A percentile compares a stretch with the other conserved stretches of the same genome.
Evolutionary conservation across 108 stramenopile species (phyloP).

Genomic region (Cyclotella cryptica): DNA sequence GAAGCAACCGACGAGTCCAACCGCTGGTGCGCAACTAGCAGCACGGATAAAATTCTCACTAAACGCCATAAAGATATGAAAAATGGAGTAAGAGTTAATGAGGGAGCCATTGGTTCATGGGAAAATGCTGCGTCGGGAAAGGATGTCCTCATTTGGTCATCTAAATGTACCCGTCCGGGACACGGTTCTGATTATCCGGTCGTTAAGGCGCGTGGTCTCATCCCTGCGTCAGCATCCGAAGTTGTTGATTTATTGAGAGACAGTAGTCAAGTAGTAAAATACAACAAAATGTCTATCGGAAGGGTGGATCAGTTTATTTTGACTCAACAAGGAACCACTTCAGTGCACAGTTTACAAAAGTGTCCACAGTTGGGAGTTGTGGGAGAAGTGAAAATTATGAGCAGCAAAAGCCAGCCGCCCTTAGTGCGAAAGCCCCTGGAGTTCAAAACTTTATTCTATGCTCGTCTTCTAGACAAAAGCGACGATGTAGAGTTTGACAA

Average conservation of each 20-base stretch:
- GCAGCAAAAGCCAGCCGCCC: slow-evolving; percentile 56
- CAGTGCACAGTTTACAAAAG: slow-evolving; percentile 22
- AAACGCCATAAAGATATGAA: slow-evolving; percentile 31
- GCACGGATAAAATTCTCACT: slow-evolving; percentile 48
- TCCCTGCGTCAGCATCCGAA: slow-evolving; percentile 50
- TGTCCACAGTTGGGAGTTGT: slow-evolving; percentile 38
- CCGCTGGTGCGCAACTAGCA: slow-evolving; percentile 58
- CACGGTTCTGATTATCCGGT: slow-evolving; percentile 64
- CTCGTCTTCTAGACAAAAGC: slow-evolving; percentile 40
- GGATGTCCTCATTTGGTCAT: slow-evolving; percentile 50
- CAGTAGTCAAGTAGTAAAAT: slow-evolving; percentile 54
- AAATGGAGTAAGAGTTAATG: neutral
- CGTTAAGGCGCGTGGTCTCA: slow-evolving; percentile 63
- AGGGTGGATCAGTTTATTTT: slow-evolving; percentile 61
- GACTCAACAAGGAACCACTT: slow-evolving; percentile 46
- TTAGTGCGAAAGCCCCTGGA: slow-evolving; percentile 62
- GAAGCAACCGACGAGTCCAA: slow-evolving; percentile 60
- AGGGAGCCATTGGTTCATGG: slow-evolving; percentile 36
- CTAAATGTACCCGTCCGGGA: slow-evolving; percentile 41
- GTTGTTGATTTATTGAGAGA: slow-evolving; percentile 65
- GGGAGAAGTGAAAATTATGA: slow-evolving; percentile 65
- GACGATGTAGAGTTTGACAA: slow-evolving; percentile 43
- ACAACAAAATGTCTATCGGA: slow-evolving; percentile 73
- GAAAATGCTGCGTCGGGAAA: slow-evolving; percentile 35
- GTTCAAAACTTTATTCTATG: slow-evolving; percentile 56